phyloP scores from a whole-genome alignment of 805 yeast genomes.

The Monosporozyma solicola region DNA sequence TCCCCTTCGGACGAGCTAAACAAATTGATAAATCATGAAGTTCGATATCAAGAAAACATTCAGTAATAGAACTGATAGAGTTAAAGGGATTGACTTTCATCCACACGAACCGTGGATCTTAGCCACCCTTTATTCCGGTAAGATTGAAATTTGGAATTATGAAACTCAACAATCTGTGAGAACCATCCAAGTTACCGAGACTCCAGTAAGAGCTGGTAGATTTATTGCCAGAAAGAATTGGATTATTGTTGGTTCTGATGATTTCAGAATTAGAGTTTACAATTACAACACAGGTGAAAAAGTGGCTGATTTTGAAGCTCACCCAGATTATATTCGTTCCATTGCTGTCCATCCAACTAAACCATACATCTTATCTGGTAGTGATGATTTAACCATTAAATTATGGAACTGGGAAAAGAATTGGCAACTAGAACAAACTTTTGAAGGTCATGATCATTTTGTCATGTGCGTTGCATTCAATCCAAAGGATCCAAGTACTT shows the following conservation, averaged over 20 bases:
- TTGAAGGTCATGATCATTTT: slow-evolving; percentile 93
- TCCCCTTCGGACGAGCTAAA: neutral
- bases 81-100: slow-evolving; percentile 95
- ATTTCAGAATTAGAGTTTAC: slow-evolving; percentile 86
- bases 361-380: slow-evolving; percentile 79
- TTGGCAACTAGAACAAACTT: slow-evolving; percentile 85
- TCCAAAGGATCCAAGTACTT: slow-evolving; percentile 95
- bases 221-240: slow-evolving; percentile 95
- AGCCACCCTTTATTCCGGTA: slow-evolving; percentile 78
- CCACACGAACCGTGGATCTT: slow-evolving; percentile 97
- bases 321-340: slow-evolving; percentile 91
- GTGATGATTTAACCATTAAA: slow-evolving; percentile 86
- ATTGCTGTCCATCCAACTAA: slow-evolving; percentile 91
- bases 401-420: slow-evolving; percentile 96
- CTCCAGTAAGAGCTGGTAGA: slow-evolving; percentile 92
- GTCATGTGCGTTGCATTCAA: slow-evolving; percentile 92
- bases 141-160: slow-evolving; percentile 86
- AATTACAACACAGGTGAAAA: slow-evolving; percentile 95
- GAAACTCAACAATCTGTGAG: slow-evolving; percentile 75
- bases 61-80: slow-evolving; percentile 89
- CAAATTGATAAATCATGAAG: slow-evolving; percentile 13
- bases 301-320: slow-evolving; percentile 92
- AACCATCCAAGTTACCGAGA: slow-evolving; percentile 87
- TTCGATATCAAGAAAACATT: slow-evolving; percentile 38
- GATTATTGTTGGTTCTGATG: slow-evolving; percentile 95